Evolutionary conservation across 169 alveolate genomes (phyloP).

Genomic region (Plasmodium fragile): DNA sequence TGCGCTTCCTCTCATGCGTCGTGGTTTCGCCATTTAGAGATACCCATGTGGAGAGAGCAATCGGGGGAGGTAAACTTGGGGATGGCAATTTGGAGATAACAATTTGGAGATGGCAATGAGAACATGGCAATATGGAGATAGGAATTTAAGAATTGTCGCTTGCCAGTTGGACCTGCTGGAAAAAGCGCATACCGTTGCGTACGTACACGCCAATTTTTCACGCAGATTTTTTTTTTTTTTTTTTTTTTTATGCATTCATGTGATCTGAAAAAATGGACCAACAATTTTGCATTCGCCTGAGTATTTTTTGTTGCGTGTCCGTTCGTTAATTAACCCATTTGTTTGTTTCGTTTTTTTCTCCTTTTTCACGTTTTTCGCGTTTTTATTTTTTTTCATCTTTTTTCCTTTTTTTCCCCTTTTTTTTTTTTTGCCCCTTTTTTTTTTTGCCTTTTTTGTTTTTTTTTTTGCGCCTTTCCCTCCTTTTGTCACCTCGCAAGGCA

Average conservation of each 20-base stretch:
- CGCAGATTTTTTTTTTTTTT: conserved; percentile 10
- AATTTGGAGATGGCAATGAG: neutral
- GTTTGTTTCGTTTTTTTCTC: neutral
- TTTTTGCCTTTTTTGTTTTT: neutral
- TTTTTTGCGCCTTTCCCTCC: conserved; percentile 1
- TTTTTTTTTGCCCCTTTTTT: neutral
- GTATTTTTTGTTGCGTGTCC: neutral
- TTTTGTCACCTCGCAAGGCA: neutral
- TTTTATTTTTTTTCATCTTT: neutral
- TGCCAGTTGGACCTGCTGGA: neutral
- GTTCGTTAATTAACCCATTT: neutral
- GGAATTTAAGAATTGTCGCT: neutral
- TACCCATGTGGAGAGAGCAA: neutral
- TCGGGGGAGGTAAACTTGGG: neutral
- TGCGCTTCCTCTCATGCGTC: conserved; percentile 3
- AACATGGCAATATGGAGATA: neutral
- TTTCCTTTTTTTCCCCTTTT: neutral
- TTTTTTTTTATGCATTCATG: conserved; percentile 17
- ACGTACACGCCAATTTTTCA: neutral
- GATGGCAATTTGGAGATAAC: neutral
- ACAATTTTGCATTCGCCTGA: conserved; percentile 11
- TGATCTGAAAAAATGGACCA: conserved; percentile 6
- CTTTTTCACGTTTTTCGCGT: neutral
- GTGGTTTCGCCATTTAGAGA: conserved; percentile 18
- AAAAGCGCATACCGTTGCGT: neutral